Evolutionary conservation across 2,329 filamentous ascomycete genomes (phyloP), one percentile per base, ranked within the genome.

Genomic region (Penicillium sp.): DNA sequence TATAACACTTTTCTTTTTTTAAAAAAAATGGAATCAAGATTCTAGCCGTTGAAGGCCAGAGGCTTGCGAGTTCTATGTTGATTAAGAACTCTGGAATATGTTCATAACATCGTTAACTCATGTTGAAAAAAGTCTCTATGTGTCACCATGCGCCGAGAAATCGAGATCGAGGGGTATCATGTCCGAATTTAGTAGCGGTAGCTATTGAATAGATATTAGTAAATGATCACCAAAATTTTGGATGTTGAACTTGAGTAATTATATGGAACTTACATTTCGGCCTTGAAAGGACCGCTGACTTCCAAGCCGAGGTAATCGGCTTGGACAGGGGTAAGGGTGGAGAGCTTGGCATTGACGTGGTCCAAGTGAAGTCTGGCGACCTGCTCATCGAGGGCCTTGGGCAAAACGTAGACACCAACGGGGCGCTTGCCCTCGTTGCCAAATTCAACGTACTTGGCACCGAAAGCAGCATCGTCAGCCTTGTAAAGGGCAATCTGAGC

Each of bases 351-450:
- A 80, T 96, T 95, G 83, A 91, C 88, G 83, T 97, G 94, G 64
- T 81, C 85, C 66, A 97, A 82, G 82, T 99, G 94, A 66, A 97
- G 89, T 73, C 88, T 85, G 74, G 94, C 94, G 72, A 99, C 94
- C 81, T 97, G 91, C 87, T 99, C 94, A 71, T 99, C 94, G 64
- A 99, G 87, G 72, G 96, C 91, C 91, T 99, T 99, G 79, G 94
- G 94, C 68, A 97, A 84, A 69, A 95, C 92, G 79, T 95, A 97
- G 81, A 97, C 94, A 70, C 93, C 90, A 66, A 95, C 81, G 58
- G 89, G 85, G 73, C 96, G 90, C 84, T 94, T 91, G 78, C 89
- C 90, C 63, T 84, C 85, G 83, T 92, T 90, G 80, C 89, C 91
- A 76, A 96, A 99, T 81, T 97, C 94, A 69, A 92, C 80, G 81